Conservation (phyloP, 2,329 filamentous ascomycete genomes). For the Xylaria polymorpha region DNA sequence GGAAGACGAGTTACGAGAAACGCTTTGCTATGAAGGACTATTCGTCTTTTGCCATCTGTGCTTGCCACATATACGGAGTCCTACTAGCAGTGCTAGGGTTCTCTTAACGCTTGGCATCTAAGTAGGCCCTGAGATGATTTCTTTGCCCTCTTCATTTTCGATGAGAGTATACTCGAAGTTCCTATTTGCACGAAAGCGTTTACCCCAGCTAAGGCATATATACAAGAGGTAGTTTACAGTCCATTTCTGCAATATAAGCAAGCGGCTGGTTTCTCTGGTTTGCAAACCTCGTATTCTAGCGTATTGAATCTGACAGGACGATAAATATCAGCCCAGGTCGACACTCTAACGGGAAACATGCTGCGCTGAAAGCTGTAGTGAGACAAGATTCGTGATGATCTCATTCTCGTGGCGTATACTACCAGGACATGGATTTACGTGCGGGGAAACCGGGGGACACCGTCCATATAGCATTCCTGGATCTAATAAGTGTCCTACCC, state of each 20-base stretch:
- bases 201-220: neutral
- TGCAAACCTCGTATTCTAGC: too few species aligned
- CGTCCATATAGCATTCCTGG: neutral
- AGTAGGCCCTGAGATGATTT: neutral
- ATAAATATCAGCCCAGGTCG: neutral
- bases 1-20: neutral
- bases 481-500: constrained; percentile 1
- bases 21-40: neutral
- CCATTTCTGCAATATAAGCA: too few species aligned
- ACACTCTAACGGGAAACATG: neutral
- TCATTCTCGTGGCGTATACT: neutral
- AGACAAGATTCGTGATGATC: neutral
- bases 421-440: constrained; percentile 6
- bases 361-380: neutral
- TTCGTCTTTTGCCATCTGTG: neutral
- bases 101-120: neutral
- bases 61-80: too few species aligned
- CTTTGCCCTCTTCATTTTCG: neutral
- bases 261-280: too few species aligned
- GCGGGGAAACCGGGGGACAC: constrained; percentile 7
- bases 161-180: neutral
- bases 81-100: neutral
- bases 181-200: neutral
- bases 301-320: too few species aligned
- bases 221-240: too few species aligned